Conservation (phyloP, 495 filamentous ascomycete genomes). For the Penicillium cataractarum region DNA sequence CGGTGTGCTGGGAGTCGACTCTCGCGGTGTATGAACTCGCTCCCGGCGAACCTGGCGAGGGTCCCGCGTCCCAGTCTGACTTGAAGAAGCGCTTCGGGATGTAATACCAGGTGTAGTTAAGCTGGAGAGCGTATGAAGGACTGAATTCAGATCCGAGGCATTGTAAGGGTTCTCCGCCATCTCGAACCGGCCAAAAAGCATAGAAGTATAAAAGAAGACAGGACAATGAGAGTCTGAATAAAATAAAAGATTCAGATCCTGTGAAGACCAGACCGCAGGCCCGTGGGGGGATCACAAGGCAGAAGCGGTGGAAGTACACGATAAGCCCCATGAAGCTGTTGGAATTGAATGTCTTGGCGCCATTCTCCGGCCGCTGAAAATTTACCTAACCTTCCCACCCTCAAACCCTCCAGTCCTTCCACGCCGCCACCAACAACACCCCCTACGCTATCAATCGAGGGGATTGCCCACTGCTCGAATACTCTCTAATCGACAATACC, state of each 20-base stretch:
- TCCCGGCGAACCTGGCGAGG: constrained; percentile 8
- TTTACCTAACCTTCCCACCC: constrained; percentile 35
- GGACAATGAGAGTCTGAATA: neutral
- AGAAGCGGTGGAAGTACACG: neutral
- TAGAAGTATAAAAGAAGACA: neutral
- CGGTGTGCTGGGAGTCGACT: constrained; percentile 8
- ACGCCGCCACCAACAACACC: constrained; percentile 20
- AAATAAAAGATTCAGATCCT: no score
- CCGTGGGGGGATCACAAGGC: neutral
- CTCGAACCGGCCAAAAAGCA: neutral
- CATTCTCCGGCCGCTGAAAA: constrained; percentile 41
- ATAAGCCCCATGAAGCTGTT: constrained; percentile 23
- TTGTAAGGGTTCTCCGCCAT: constrained; percentile 45
- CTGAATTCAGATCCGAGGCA: constrained; percentile 53
- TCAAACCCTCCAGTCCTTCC: constrained; percentile 16
- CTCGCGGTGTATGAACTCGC: constrained; percentile 18
- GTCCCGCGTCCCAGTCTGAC: constrained; percentile 3
- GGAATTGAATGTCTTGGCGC: constrained; percentile 29
- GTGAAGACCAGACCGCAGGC: neutral
- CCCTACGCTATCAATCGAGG: constrained; percentile 21
- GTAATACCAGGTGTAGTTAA: constrained; percentile 18
- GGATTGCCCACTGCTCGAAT: neutral
- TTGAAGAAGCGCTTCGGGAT: constrained; percentile 9
- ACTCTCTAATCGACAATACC: constrained; percentile 9
- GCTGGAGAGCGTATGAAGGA: constrained; percentile 56